Base-by-base conservation (phyloP, 495 filamentous ascomycete species). In the Xanthoparmelia taractica region DNA sequence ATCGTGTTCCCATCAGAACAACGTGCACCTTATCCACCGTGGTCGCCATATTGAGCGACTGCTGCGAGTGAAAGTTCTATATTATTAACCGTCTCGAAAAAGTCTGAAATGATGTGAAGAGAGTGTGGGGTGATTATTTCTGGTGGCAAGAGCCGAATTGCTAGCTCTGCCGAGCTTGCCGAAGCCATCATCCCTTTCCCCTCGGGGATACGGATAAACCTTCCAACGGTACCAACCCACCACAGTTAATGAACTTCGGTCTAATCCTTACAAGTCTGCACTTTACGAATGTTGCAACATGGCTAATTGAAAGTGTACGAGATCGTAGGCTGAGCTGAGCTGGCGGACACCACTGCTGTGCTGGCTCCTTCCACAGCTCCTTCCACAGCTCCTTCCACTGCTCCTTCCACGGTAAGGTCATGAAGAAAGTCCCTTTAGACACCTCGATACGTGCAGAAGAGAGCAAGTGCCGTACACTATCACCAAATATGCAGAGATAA, bases 11-110 rank as follows among this genome's bases (percentile, higher is more conserved):
- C 60, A 52, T 38, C 27, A 57, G 57, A 60, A 58, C 57, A 40
- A 36, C 59, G 73, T 80, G 67, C 72, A 91, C 91, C 89, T 97
- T 97, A 63, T 97, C 92, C 71, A 95, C 90, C 48, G 92, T 97
- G 64, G 92, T 97, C 81, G 92, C 81, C 92, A 97, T 97, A 66
- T 76, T 91, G 58, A 57, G 17, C n/a, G 20, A 31, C 5, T 23
- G 31, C 15, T 47, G 52, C n/a, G n/a, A n/a, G n/a, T n/a, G n/a
- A n/a, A n/a, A n/a, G n/a, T n/a, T n/a, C n/a, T n/a, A n/a, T n/a
- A n/a, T n/a, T n/a, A n/a, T n/a, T n/a, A 56, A 40, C 27, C 4
- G 7, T 56, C 25, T 23, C 34, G 31, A 56, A 45, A 27, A 31
- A 23, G 10, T 20, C 18, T 20, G 23, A 13, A 31, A 27, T 37